These are phyloP conservation scores for Fusarium redolens DNA, from an alignment of 2,329 filamentous ascomycete species.

Conservation along the genomic window DNA sequence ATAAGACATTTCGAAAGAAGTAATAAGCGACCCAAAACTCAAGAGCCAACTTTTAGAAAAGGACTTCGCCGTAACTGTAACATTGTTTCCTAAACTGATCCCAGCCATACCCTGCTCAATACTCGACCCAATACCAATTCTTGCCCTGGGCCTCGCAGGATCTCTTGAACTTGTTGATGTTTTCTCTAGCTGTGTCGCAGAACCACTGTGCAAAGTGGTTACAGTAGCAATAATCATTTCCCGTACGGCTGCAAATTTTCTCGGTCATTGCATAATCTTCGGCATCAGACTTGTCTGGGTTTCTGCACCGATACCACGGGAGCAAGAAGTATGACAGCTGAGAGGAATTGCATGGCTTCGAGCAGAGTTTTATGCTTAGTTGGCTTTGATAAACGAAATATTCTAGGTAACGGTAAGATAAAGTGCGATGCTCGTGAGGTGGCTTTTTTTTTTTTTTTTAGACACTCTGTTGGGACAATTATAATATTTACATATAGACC, in stretches of 20 bases:
- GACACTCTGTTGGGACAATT: neutral
- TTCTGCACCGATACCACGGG: neutral
- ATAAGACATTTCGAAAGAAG: no score
- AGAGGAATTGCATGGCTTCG: neutral
- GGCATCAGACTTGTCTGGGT: no score
- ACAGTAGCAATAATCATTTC: neutral
- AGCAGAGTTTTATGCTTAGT: rapidly evolving
- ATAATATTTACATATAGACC: neutral
- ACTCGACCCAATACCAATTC: neutral
- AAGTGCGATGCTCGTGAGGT: neutral
- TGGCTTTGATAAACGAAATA: rapidly evolving
- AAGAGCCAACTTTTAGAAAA: no score
- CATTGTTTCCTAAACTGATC: neutral
- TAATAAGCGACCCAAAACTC: no score
- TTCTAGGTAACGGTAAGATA: neutral
- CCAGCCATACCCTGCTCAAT: neutral
- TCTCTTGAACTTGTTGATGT: neutral
- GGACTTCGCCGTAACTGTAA: neutral
- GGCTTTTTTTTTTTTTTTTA: neutral
- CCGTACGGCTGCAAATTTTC: neutral
- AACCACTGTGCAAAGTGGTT: neutral
- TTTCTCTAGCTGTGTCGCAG: neutral
- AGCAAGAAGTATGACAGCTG: neutral
- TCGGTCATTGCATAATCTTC: rapidly evolving
- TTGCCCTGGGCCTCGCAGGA: no score